Evolutionary conservation across 2,329 filamentous ascomycete genomes (phyloP).

Genomic region (Venturia aucupariae): DNA sequence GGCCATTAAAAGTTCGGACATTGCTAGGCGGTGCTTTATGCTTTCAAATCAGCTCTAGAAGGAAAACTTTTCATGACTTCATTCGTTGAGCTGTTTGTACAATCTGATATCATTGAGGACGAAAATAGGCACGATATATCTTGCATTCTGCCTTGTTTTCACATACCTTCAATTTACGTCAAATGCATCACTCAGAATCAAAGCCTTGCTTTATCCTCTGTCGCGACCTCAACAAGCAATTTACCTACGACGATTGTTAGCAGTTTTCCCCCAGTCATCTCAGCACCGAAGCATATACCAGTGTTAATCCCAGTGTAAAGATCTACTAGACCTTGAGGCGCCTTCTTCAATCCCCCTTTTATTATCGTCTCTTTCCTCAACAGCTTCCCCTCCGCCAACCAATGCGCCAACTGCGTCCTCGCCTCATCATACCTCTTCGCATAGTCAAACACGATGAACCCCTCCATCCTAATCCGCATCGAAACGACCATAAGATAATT

Average conservation of each 20-base stretch:
- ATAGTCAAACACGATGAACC: conserved; percentile 67
- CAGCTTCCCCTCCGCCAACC: conserved; percentile 62
- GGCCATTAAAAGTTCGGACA: no score
- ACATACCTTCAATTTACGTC: no score
- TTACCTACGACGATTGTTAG: conserved; percentile 11
- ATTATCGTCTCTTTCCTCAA: conserved; percentile 63
- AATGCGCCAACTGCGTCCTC: conserved; percentile 51
- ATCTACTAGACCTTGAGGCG: conserved; percentile 53
- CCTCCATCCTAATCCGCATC: conserved; percentile 54
- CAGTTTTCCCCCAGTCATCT: neutral
- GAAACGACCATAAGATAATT: conserved; percentile 44
- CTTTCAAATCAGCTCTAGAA: no score
- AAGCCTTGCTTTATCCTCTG: conserved; percentile 13
- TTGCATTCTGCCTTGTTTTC: no score
- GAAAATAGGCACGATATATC: no score
- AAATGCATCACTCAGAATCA: no score
- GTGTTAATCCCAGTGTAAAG: conserved; percentile 63
- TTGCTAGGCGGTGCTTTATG: no score
- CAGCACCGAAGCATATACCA: conserved; percentile 34
- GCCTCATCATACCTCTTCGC: conserved; percentile 48
- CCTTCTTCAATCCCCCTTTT: conserved; percentile 55
- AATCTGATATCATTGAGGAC: no score
- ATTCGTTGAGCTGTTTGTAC: no score
- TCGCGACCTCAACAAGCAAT: conserved; percentile 14
- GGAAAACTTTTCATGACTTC: no score